A percentile compares a stretch with the other conserved stretches of the same genome.
Conservation (phyloP, 257 asterid genomes). For the Nicotiana sylvestris region DNA sequence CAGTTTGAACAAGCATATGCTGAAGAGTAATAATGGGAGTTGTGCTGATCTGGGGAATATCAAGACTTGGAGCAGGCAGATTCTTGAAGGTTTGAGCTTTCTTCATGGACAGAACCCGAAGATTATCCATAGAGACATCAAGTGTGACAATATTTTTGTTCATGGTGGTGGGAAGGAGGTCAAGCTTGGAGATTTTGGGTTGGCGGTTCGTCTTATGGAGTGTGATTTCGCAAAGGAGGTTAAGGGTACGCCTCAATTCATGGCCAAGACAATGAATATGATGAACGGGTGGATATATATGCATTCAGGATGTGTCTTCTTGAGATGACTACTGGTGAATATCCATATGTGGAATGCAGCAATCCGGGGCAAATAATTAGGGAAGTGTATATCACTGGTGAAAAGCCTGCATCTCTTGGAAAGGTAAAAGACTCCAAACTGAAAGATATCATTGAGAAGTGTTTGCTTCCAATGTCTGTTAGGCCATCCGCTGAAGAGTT, state of each 20-base stretch:
- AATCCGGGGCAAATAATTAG: constrained; percentile 31
- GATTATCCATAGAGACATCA: constrained; percentile 30
- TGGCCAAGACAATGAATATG: constrained; percentile 41
- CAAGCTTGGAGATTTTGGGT: constrained; percentile 35
- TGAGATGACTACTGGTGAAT: constrained; percentile 37
- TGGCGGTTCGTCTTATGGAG: constrained; percentile 13
- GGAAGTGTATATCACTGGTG: constrained; percentile 21
- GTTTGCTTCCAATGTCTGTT: not conserved
- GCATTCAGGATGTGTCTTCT: constrained; percentile 50
- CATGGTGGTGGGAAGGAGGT: constrained; percentile 9
- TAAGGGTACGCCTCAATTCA: constrained; percentile 35
- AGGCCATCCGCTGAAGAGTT: not conserved
- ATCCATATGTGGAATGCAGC: constrained; percentile 39
- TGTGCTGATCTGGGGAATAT: constrained; percentile 7
- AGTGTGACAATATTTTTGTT: constrained; percentile 33
- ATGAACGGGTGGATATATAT: constrained; percentile 39
- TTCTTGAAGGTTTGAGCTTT: constrained; percentile 23
- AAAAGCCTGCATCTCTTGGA: not conserved
- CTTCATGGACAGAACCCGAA: constrained; percentile 25
- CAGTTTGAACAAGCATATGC: constrained; percentile 20
- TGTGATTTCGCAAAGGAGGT: not conserved
- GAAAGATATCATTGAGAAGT: not conserved
- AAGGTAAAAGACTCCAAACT: not conserved
- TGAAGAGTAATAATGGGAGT: not conserved
- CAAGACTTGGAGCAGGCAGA: constrained; percentile 33